phyloP scores from a whole-genome alignment of 352 stramenopile species.

The Sclerospora graminicola region DNA sequence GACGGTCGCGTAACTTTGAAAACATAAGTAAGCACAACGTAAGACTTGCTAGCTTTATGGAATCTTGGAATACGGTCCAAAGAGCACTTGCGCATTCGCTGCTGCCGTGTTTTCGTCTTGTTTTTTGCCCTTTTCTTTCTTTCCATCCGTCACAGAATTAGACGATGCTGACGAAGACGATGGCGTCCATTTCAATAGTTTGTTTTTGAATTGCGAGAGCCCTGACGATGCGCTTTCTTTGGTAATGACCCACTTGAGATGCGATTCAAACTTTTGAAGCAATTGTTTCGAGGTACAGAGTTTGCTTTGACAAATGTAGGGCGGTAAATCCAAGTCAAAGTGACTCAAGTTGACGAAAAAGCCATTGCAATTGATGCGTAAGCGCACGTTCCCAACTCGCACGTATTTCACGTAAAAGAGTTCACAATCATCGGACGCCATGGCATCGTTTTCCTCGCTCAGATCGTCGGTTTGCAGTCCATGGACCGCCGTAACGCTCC shows the following conservation, averaged over 20 bases:
- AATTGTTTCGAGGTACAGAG: slow-evolving; percentile 78
- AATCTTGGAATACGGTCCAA: slow-evolving; percentile 64
- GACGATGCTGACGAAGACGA: slow-evolving; percentile 20
- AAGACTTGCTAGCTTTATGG: no score
- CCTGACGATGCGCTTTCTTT: slow-evolving; percentile 77
- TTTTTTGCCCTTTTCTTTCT: slow-evolving; percentile 54
- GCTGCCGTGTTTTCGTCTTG: slow-evolving; percentile 44
- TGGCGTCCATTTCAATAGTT: slow-evolving; percentile 70
- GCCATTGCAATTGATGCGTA: slow-evolving; percentile 77
- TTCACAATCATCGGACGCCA: slow-evolving; percentile 40
- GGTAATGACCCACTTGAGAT: no score
- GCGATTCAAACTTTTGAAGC: slow-evolving; percentile 75
- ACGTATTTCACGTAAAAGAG: slow-evolving; percentile 85
- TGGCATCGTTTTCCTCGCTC: slow-evolving; percentile 41
- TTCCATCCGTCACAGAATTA: slow-evolving; percentile 10
- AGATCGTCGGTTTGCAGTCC: no score
- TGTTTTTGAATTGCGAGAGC: slow-evolving; percentile 82
- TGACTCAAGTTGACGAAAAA: slow-evolving; percentile 81
- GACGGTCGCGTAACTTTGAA: slow-evolving; percentile 19
- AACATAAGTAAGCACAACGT: neutral
- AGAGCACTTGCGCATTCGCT: slow-evolving; percentile 63
- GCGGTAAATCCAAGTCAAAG: slow-evolving; percentile 68
- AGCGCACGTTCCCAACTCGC: slow-evolving; percentile 60
- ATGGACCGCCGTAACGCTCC: no score
- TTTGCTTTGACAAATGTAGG: slow-evolving; percentile 72